A percentile compares a stretch with the other conserved stretches of the same genome.
phyloP scores from a whole-genome alignment of 306 rosid species.

The Quercus glauca region DNA sequence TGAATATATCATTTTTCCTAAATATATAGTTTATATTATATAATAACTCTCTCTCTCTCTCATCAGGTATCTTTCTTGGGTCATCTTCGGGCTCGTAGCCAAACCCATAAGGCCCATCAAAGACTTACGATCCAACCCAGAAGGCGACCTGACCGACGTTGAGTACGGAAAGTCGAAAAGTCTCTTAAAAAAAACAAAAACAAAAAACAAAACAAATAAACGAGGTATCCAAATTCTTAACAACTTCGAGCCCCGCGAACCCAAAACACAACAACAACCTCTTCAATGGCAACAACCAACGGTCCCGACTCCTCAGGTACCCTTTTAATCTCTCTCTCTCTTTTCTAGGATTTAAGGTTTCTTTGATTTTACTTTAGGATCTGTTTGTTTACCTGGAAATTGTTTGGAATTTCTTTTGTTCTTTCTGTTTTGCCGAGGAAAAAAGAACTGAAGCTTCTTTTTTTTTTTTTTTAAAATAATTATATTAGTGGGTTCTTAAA shows the following conservation, averaged over 20 bases:
- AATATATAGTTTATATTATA: too few species aligned
- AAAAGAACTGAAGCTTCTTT: neutral
- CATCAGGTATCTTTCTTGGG: neutral
- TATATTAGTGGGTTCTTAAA: neutral
- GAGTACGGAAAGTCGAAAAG: neutral
- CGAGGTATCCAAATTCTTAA: too few species aligned
- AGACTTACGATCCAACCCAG: neutral
- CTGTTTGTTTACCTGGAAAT: slow-evolving; percentile 8
- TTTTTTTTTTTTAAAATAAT: neutral
- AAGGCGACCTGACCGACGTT: neutral
- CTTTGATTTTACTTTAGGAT: neutral
- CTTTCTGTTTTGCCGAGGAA: too few species aligned
- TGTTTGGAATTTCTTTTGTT: neutral
- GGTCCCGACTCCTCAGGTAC: slow-evolving; percentile 26
- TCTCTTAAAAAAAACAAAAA: too few species aligned
- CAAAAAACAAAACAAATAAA: too few species aligned
- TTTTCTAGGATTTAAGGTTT: neutral
- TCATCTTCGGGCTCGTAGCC: neutral
- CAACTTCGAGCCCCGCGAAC: too few species aligned
- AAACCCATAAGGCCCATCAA: neutral
- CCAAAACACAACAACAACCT: too few species aligned
- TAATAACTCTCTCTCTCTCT: neutral
- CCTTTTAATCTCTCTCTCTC: neutral
- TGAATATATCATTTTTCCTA: too few species aligned
- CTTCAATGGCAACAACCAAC: slow-evolving; percentile 15